These are phyloP conservation scores for Dendrobium officinale DNA, from an alignment of 106 monocot genomes.

Conservation along the genomic window DNA sequence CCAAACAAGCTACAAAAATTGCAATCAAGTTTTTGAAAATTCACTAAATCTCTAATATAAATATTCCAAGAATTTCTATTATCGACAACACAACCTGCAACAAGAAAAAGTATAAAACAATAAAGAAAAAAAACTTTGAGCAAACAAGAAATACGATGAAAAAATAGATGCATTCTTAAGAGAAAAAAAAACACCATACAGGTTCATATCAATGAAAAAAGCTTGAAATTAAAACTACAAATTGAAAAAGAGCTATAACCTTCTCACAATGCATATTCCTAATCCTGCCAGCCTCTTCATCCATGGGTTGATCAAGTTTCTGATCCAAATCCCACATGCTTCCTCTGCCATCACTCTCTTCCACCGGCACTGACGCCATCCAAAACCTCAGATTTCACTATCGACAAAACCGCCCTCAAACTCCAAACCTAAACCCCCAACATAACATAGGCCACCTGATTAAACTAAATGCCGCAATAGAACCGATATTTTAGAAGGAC, in stretches of 20 bases:
- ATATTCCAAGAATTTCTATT: not conserved
- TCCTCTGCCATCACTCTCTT: constrained; percentile 26
- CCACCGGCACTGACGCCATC: not conserved
- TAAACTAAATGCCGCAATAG: not conserved
- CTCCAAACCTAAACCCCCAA: not conserved
- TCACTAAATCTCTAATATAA: not conserved
- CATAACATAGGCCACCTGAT: not conserved
- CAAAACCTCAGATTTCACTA: not conserved
- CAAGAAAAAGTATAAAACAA: not conserved
- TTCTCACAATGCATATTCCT: constrained; percentile 56
- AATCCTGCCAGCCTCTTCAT: constrained; percentile 54
- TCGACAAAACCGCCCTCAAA: not conserved
- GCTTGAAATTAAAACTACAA: no score
- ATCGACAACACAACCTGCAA: not conserved
- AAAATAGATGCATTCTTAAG: not conserved
- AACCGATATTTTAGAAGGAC: not conserved
- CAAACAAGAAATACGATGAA: not conserved
- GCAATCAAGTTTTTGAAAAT: not conserved
- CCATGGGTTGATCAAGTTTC: constrained; percentile 71
- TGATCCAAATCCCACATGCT: constrained; percentile 64
- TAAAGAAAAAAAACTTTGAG: not conserved
- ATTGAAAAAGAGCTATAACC: constrained; percentile 10
- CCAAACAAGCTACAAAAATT: not conserved
- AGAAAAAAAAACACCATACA: not conserved
- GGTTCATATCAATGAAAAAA: not conserved